Base-by-base conservation (phyloP, 179 eudicot species). In the Nepenthes alata region DNA sequence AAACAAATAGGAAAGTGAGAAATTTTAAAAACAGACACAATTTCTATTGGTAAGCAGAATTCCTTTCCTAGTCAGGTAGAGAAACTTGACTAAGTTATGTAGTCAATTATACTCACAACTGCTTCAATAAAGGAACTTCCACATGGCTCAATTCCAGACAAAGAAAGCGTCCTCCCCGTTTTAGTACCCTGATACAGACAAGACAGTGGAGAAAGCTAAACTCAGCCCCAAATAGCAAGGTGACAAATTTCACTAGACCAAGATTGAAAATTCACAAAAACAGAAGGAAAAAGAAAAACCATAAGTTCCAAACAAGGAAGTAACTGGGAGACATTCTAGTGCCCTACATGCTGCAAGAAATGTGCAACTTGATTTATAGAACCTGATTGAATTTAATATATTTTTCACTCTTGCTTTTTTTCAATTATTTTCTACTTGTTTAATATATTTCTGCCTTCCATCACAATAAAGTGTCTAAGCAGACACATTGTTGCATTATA, bases 121-220 rank as follows among this genome's bases (percentile, higher is more conserved):
- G 82, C 78, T 91, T 91, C 62, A 89, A 89, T 63, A 81, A 53
- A 5, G 95, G 96, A 64, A 65, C 45, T 50, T 91, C 84, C 2
- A 91, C 98, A 80, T 84, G 96, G 78, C 98, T 91, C 74, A 91
- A 76, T 74, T 91, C 98, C 61, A 91, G 95, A 77, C 98, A 91
- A 60, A 91, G 91, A 74, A 91, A 91, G 66, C 98, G 73, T 68
- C 98, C 98, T 70, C 98, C 98, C 39, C 54, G 85, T 77, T 74
- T 84, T 37, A 91, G 84, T 61, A 91, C 89, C 86, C 98, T 89
- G 75, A 53, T 47, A 25, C 25, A 25, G 25, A 25, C 25, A 25
- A 25, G 47, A 47, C 63, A 70, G 37, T 41, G 57, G 49, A 51
- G 60, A 59, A 16, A 16, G 11, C 37, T 4, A 37, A 66, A 7